These are phyloP conservation scores for Udeniomyces megalosporus DNA, from an alignment of 768 basidiomycete genomes.

Conservation along the genomic window DNA sequence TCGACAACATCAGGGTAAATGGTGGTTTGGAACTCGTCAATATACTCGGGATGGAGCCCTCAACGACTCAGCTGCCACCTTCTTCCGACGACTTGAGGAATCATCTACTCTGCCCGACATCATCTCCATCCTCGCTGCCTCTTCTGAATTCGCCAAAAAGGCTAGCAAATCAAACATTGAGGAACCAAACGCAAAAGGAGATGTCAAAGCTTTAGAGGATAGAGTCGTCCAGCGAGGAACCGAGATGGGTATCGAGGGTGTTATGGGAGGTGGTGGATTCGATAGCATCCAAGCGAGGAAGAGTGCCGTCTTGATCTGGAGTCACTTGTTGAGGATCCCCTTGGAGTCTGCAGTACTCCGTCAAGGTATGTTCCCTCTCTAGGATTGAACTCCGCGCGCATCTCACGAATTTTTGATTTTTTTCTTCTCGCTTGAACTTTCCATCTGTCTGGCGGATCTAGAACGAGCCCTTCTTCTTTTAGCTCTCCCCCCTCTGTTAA, in stretches of 20 bases:
- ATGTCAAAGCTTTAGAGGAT: not conserved
- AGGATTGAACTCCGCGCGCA: too few species aligned
- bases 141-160: conserved; percentile 27
- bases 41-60: conserved; percentile 86
- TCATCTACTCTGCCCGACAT: conserved; percentile 57
- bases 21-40: conserved; percentile 90
- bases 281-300: conserved; percentile 2
- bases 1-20: conserved; percentile 47
- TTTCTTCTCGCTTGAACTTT: too few species aligned
- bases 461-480: conserved; percentile 59
- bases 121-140: conserved; percentile 46
- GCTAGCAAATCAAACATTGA: not conserved
- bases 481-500: conserved; percentile 54
- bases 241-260: conserved; percentile 7
- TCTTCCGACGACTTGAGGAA: conserved; percentile 77
- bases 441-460: conserved; percentile 25
- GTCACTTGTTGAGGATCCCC: conserved; percentile 53
- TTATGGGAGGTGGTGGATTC: conserved; percentile 12
- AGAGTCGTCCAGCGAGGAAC: not conserved
- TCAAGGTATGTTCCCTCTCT: conserved; percentile 52
- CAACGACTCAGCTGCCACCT: conserved; percentile 59
- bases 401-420: too few species aligned
- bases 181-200: conserved; percentile 10
- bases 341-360: conserved; percentile 40
- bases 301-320: conserved; percentile 9